phyloP scores from a whole-genome alignment of 768 basidiomycete species.

The Rubroboletus satanas region DNA sequence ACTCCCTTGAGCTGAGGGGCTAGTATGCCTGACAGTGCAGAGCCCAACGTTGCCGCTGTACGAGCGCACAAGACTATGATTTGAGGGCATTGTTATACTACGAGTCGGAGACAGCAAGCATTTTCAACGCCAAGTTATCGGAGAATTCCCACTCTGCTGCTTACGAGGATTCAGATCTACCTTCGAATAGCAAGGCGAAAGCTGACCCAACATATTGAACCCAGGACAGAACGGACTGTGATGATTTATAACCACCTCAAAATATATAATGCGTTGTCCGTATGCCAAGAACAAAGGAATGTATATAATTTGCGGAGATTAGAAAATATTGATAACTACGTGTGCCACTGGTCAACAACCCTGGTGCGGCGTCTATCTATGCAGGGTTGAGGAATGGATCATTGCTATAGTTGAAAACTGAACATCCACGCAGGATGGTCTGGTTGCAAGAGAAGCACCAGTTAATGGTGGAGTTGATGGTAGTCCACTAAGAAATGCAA shows the following conservation, averaged over 20 bases:
- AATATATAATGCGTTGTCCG: not conserved
- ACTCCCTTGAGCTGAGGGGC: not conserved
- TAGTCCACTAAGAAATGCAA: constrained; percentile 13
- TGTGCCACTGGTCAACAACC: not conserved
- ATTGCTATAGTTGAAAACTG: constrained; percentile 27
- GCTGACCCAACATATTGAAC: not conserved
- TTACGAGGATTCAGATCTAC: not conserved
- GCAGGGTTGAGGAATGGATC: constrained; percentile 27
- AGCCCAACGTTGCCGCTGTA: not conserved
- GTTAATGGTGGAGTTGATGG: constrained; percentile 31
- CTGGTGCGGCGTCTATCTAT: not conserved
- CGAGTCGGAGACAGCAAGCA: not conserved
- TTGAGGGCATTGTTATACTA: not conserved
- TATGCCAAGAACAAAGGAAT: not conserved
- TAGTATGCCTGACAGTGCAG: not conserved
- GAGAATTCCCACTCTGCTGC: not conserved
- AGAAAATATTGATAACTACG: not conserved
- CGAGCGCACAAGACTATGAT: not conserved
- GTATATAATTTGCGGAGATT: not conserved
- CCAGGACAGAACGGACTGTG: not conserved
- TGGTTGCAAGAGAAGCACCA: constrained; percentile 36
- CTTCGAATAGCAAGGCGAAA: not conserved
- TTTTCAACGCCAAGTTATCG: not conserved
- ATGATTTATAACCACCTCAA: not conserved
- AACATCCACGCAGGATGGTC: constrained; percentile 30